These are phyloP conservation scores for Epichloe sibirici DNA, from an alignment of 2,329 filamentous ascomycete species.

Conservation along the genomic window DNA sequence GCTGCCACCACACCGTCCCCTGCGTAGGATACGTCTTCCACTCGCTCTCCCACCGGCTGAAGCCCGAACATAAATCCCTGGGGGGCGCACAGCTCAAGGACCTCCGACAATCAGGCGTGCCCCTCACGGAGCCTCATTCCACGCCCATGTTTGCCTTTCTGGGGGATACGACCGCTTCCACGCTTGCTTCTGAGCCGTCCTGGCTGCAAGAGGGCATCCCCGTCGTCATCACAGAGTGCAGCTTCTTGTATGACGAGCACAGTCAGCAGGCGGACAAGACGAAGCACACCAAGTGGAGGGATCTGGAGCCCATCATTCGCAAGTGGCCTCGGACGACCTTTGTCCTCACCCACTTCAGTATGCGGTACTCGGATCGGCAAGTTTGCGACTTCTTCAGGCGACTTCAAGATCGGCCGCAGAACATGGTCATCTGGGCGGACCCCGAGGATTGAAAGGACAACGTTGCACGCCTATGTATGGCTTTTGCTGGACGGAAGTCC, in stretches of 20 bases:
- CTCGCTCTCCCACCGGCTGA: too few relatives aligned
- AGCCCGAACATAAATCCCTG: too few relatives aligned
- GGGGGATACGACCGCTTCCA: too few relatives aligned
- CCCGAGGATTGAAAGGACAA: conserved; percentile 15
- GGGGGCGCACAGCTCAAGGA: too few relatives aligned
- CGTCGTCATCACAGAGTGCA: conserved; percentile 34
- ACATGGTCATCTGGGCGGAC: conserved; percentile 37
- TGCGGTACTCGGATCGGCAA: conserved; percentile 30
- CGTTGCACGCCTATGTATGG: background rate
- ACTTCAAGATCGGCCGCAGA: conserved; percentile 25
- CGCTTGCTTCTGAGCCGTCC: too few relatives aligned
- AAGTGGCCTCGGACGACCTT: conserved; percentile 31
- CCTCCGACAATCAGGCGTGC: too few relatives aligned
- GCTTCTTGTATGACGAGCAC: conserved; percentile 32
- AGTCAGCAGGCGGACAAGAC: conserved; percentile 30
- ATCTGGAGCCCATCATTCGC: conserved; percentile 31
- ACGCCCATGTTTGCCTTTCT: too few relatives aligned
- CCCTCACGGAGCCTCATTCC: too few relatives aligned
- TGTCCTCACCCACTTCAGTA: conserved; percentile 35
- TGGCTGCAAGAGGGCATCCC: too few relatives aligned
- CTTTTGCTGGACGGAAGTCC: too few relatives aligned
- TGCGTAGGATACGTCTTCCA: conserved; percentile 28
- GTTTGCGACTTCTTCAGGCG: conserved; percentile 28
- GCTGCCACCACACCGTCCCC: conserved; percentile 34
- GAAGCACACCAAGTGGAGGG: conserved; percentile 34